These are phyloP conservation scores for Oryza longistaminata DNA, from an alignment of 176 grass and related monocot species.

Conservation along the genomic window DNA sequence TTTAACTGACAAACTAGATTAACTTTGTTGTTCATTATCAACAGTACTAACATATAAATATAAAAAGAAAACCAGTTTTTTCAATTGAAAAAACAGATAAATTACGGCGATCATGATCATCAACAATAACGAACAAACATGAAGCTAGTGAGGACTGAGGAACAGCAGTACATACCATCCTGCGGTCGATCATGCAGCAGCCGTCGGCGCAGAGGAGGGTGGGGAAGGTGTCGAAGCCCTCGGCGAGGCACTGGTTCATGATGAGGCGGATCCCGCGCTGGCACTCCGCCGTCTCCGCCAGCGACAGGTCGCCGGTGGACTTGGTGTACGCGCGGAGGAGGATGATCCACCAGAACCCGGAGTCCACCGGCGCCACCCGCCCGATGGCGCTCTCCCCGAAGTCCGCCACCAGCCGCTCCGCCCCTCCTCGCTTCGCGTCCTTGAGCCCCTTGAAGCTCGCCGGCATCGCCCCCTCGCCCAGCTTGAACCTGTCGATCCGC, in stretches of 20 bases:
- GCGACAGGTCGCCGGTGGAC: conserved; percentile 69
- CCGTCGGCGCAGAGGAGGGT: conserved; percentile 93
- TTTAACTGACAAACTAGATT: too few relatives aligned
- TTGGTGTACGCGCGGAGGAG: conserved; percentile 87
- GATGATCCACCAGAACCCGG: conserved; percentile 98
- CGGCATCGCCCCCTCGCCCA: conserved; percentile 91
- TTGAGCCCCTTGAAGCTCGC: conserved; percentile 94
- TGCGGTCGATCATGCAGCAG: conserved; percentile 89
- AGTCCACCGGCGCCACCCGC: conserved; percentile 85
- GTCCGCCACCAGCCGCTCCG: conserved; percentile 72
- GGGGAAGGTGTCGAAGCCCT: conserved; percentile 95
- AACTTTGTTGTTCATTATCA: background rate
- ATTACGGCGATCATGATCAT: background rate
- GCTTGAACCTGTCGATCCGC: conserved; percentile 92
- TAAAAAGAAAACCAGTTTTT: too few relatives aligned
- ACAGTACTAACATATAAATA: too few relatives aligned
- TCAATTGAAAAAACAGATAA: too few relatives aligned
- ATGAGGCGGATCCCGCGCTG: conserved; percentile 90
- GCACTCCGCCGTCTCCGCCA: conserved; percentile 70
- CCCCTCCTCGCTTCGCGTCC: conserved; percentile 54
- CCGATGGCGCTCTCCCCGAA: conserved; percentile 97
- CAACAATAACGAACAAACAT: too few relatives aligned
- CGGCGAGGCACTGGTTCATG: conserved; percentile 81
- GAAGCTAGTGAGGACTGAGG: too few relatives aligned
- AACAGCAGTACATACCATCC: conserved; percentile 47